Evolutionary conservation across 148 eudicot genomes (phyloP), one percentile per base, ranked within the genome.

Genomic region (Fagopyrum esculentum): DNA sequence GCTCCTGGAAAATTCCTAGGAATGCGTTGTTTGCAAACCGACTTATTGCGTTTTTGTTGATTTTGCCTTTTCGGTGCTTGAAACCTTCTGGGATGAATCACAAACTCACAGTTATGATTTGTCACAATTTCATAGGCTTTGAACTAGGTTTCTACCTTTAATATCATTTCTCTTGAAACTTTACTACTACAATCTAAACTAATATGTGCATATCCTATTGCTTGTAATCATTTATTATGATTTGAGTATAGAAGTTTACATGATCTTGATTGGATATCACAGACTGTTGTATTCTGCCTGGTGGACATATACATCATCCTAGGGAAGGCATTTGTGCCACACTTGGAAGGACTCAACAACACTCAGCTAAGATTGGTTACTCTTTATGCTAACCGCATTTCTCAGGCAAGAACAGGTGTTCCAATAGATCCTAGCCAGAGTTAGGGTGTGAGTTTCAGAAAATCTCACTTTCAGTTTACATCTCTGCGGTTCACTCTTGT

Each of bases 201-300:
- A 57, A 57, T 57, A 22, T 13, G 1, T 57, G 64, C 64, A 56
- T 56, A n/a, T 56, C 7, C 19, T 16, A 17, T 56, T 16, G 22
- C 10, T 19, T 57, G 35, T 57, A 10, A 19, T 51, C 16, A 51
- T 10, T 51, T 51, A 4, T 51, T 11, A 11, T 12, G 16, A 51
- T 57, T 35, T 55, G 35, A 19, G 10, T 57, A 57, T 22, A 6
- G 44, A 61, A 61, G 10, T 15, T 26, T 26, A 29, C 44, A 61
- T 61, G 43, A 61, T 13, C 52, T 45, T 56, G 55, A 22, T 44
- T 54, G 70, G 45, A 45, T 72, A 47, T 56, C 48, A 86, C 98
- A 94, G 98, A 94, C 97, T 45, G 98, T 94, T 59, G 97, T 91
- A 60, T 94, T 94, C 77, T 94, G 98, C 83, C 90, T 94, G 22